These are phyloP conservation scores for Puccinia triticina DNA, from an alignment of 1,284 basidiomycete species.

Conservation along the genomic window DNA sequence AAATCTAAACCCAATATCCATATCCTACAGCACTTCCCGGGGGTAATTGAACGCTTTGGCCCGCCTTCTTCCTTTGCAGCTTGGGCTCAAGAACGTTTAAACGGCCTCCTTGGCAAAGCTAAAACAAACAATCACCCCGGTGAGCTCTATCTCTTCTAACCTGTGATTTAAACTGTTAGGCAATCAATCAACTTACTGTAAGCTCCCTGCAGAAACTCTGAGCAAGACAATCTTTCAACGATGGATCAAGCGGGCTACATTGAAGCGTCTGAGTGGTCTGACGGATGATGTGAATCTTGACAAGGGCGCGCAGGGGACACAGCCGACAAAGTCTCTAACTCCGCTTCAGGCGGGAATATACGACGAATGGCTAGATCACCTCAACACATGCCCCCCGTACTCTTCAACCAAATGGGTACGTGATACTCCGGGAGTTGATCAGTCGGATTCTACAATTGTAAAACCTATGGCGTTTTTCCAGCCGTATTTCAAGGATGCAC, in stretches of 20 bases:
- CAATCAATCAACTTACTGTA: background rate
- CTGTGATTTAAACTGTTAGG: too few species aligned
- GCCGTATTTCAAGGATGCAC: background rate
- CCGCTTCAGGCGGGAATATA: background rate
- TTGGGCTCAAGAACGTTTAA: constrained; percentile 21
- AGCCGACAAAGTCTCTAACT: background rate
- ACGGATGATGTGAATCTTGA: background rate
- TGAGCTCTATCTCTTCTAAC: background rate
- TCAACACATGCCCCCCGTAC: background rate
- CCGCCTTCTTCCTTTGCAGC: constrained; percentile 25
- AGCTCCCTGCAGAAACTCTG: background rate
- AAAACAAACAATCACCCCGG: constrained; percentile 12
- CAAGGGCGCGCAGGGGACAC: background rate
- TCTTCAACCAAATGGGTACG: background rate
- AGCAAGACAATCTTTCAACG: constrained; percentile 10
- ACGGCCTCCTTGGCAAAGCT: constrained; percentile 19
- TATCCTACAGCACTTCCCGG: constrained; percentile 13
- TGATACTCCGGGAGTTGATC: background rate
- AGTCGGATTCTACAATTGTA: background rate
- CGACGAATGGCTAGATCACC: background rate
- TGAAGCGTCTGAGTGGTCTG: background rate
- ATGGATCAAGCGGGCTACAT: background rate
- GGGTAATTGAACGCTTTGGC: constrained; percentile 22
- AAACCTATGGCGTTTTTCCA: background rate
- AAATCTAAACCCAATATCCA: constrained; percentile 23